phyloP scores from a whole-genome alignment of 2,329 filamentous ascomycete species.

The Zopfia rhizophila region DNA sequence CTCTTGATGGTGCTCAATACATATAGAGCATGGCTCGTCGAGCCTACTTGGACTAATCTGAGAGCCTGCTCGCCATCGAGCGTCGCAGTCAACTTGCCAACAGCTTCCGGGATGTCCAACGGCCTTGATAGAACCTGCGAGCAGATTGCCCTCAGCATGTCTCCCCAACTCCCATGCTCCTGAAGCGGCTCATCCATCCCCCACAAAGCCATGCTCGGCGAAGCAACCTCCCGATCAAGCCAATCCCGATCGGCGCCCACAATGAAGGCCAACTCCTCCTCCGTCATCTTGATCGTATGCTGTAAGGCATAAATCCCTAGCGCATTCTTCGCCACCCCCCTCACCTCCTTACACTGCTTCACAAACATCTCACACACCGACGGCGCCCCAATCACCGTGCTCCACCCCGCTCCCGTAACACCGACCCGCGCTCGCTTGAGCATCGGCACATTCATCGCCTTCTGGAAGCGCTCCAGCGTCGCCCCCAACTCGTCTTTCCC shows the following conservation, averaged over 20 bases:
- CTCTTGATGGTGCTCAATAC: no score
- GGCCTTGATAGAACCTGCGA: background rate
- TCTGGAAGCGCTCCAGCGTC: constrained; percentile 22
- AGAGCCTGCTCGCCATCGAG: background rate
- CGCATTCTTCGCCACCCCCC: constrained; percentile 17
- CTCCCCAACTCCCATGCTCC: background rate
- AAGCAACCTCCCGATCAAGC: constrained; percentile 9
- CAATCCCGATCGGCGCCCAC: constrained; percentile 16
- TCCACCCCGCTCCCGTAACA: constrained; percentile 18
- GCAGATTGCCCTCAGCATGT: background rate
- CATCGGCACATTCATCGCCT: constrained; percentile 3
- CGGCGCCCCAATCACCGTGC: constrained; percentile 20
- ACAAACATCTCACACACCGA: constrained; percentile 19
- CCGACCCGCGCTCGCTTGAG: constrained; percentile 17
- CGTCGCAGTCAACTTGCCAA: background rate
- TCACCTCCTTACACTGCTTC: constrained; percentile 10
- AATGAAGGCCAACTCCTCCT: constrained; percentile 20
- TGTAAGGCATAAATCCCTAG: constrained; percentile 18
- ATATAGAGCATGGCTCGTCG: constrained; percentile 10
- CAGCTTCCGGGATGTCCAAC: constrained; percentile 2
- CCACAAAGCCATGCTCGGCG: constrained; percentile 2
- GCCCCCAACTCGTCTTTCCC: constrained; percentile 17
- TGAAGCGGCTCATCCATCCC: constrained; percentile 7
- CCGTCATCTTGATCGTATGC: constrained; percentile 17
- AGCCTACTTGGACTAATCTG: background rate